Conservation (phyloP, 139 green algal species). For the Coelastrella sp. region DNA sequence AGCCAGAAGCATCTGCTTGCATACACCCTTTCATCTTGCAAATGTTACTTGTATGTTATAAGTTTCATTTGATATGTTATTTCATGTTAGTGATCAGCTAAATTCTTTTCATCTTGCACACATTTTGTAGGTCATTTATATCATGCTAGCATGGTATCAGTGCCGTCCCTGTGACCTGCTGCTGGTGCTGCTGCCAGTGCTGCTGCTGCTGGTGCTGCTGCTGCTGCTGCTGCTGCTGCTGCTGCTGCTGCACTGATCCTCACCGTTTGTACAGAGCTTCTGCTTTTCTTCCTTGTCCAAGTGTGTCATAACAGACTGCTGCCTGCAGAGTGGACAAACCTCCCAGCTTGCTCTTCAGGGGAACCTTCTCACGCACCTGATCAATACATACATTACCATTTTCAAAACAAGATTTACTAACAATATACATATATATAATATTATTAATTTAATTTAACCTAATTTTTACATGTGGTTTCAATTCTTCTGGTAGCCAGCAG, state of each 20-base stretch:
- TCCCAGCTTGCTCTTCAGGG: constrained; percentile 64
- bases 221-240: not conserved
- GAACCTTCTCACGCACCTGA: constrained; percentile 44
- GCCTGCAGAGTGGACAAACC: constrained; percentile 78
- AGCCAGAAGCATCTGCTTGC: no score
- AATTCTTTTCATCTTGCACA: no score
- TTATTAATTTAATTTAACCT: no score
- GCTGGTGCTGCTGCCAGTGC: not conserved
- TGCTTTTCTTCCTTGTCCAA: constrained; percentile 70
- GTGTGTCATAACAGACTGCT: constrained; percentile 88
- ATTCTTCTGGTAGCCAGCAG: no score
- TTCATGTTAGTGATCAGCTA: no score
- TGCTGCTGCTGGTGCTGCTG: not conserved
- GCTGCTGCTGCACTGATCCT: not conserved
- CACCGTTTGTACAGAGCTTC: constrained; percentile 73
- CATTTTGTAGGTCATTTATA: not conserved
- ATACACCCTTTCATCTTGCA: no score
- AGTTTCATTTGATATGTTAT: no score
- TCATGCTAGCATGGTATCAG: not conserved
- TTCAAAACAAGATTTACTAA: no score
- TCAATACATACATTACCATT: no score
- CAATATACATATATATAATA: no score
- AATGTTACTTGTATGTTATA: no score
- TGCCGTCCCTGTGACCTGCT: not conserved
- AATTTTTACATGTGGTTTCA: no score